Percentiles rank a stretch among this genome's conserved stretches.
Evolutionary conservation across 805 yeast genomes (phyloP).

Genomic region (Candida sithepensis): DNA sequence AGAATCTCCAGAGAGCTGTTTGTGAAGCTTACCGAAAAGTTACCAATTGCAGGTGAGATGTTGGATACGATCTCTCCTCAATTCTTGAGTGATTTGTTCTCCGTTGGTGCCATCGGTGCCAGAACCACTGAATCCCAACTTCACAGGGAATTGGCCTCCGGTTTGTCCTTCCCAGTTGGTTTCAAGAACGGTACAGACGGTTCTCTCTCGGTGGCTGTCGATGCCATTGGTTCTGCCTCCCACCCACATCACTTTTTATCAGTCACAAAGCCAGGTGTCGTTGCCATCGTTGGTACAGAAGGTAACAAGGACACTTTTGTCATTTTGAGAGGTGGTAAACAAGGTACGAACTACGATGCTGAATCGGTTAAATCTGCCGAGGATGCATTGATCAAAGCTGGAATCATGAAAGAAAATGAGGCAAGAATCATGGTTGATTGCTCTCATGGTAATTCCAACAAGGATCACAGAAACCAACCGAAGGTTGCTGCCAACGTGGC

Average conservation of each 20-base stretch:
- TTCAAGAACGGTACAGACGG: slow-evolving; percentile 99
- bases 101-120: slow-evolving; percentile 98
- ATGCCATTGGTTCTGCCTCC: slow-evolving; percentile 89
- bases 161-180: slow-evolving; percentile 97
- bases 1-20: slow-evolving; percentile 85
- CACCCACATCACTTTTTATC: slow-evolving; percentile 94
- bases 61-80: slow-evolving; percentile 97
- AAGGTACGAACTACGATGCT: slow-evolving; percentile 89
- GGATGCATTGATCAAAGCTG: slow-evolving; percentile 46
- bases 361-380: slow-evolving; percentile 74
- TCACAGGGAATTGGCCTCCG: slow-evolving; percentile 96
- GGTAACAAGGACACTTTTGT: slow-evolving; percentile 95
- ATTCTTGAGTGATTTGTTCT: slow-evolving; percentile 82
- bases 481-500: slow-evolving; percentile 77
- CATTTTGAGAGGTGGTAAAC: slow-evolving; percentile 93
- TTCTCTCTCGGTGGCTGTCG: slow-evolving; percentile 85
- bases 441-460: slow-evolving; percentile 95
- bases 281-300: slow-evolving; percentile 92
- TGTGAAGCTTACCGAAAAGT: slow-evolving; percentile 70
- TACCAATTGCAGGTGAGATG: slow-evolving; percentile 98
- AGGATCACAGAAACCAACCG: slow-evolving; percentile 94
- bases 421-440: slow-evolving; percentile 94
- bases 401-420: slow-evolving; percentile 41
- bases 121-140: slow-evolving; percentile 98
- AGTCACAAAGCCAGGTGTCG: slow-evolving; percentile 95